Conservation (phyloP, 2,329 filamentous ascomycete genomes). For the Alternaria metachromatica region DNA sequence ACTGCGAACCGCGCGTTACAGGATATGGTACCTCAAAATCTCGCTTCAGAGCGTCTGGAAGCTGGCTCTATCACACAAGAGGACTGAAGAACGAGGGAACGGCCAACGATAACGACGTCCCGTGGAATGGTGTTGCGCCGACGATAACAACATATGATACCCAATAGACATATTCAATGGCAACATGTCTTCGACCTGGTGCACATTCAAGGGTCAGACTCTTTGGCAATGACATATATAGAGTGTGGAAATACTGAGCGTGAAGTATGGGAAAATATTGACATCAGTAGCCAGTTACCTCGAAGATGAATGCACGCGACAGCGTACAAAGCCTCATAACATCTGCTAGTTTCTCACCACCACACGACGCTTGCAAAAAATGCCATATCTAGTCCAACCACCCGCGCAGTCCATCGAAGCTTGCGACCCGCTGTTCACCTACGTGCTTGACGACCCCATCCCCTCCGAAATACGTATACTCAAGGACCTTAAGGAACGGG, state of each 20-base stretch:
- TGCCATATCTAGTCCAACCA: slow-evolving; percentile 11
- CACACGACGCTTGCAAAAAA: not conserved
- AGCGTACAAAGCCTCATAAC: not conserved
- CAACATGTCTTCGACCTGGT: not conserved
- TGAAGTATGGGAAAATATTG: not conserved
- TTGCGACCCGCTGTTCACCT: not conserved
- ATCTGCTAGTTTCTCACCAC: not conserved
- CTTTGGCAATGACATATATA: not conserved
- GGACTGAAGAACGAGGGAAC: not conserved
- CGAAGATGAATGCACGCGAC: not conserved
- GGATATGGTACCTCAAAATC: slow-evolving; percentile 8
- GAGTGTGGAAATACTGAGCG: not conserved
- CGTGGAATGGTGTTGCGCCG: not conserved
- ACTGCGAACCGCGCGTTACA: slow-evolving; percentile 7
- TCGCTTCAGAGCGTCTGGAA: slow-evolving; percentile 5
- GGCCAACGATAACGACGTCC: not conserved
- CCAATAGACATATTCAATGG: slow-evolving; percentile 14
- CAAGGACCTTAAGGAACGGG: slow-evolving; percentile 4
- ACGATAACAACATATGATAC: slow-evolving; percentile 12
- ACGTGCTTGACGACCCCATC: not conserved
- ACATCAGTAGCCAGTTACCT: not conserved
- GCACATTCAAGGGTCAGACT: not conserved
- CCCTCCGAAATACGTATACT: not conserved
- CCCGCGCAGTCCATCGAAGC: not conserved
- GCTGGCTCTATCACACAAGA: not conserved